Evolutionary conservation across 495 filamentous ascomycete species (phyloP), one percentile per base, ranked within the genome.

Genomic region (Lepidopterella palustris): DNA sequence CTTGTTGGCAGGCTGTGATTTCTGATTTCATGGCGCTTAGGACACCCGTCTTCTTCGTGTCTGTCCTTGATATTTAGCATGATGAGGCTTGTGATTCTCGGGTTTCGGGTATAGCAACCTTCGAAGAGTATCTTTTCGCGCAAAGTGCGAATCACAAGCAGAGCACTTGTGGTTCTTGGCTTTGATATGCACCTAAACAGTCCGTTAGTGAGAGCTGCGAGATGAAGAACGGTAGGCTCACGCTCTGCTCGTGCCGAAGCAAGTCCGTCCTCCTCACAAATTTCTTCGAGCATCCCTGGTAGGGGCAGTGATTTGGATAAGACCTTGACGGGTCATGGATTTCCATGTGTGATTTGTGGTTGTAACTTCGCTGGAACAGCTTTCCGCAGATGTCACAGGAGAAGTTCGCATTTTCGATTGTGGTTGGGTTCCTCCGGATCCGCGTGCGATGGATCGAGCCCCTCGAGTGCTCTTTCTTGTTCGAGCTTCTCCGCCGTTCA

Each of bases 331-430:
- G 87, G 71, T 96, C 84, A 73, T 97, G 92, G 6, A 84, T 92
- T 68, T 93, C 89, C 78, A 93, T 80, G 72, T 97, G 92, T 55
- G 89, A 85, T 68, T 87, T 89, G 72, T 87, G 90, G 74, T 97
- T 97, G 74, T 92, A 97, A 67, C 84, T 87, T 53, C 92, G 76
- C 60, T 88, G 88, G 70, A 97, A 97, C 6, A 84, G 79, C 73
- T 84, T 86, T 23, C 86, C 86, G 71, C 92, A 97, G 10, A 85
- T 72, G 24, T 82, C 76, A 70, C 92, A 97, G 58, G 84, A 72
- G 68, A 84, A 88, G 56, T 87, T 90, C 40, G 89, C 88, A 72
- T 90, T 85, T 59, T 86, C 86, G 49, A 80, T 80, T 27, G 85
- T 85, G 25, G 87, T 90, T 52, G 83, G 72, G 58, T 81, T 80